Evolutionary conservation across 768 basidiomycete species (phyloP).

Genomic region (Boletus rubropictus): DNA sequence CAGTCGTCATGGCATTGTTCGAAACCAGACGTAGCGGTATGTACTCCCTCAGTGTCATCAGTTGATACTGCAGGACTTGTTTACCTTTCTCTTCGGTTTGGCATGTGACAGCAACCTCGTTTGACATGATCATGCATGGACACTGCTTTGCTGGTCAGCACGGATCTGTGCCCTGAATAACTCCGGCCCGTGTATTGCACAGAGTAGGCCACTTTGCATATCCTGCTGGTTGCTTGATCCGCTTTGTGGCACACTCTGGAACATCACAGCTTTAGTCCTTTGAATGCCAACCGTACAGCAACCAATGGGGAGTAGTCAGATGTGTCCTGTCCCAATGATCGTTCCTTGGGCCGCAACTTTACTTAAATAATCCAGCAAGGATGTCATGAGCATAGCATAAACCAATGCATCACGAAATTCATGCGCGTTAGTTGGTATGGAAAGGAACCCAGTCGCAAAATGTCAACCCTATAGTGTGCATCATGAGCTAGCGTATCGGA

Average conservation of each 20-base stretch:
- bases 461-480: too few relatives aligned
- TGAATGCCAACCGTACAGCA: slow-evolving; percentile 1
- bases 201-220: slow-evolving; percentile 7
- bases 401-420: neutral
- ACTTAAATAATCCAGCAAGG: neutral
- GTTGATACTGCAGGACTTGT: too few relatives aligned
- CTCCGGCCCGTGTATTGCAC: neutral
- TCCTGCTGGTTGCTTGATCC: slow-evolving; percentile 17
- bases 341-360: neutral
- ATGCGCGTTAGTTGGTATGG: too few relatives aligned
- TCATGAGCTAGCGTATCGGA: neutral
- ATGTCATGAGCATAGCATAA: neutral
- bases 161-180: neutral
- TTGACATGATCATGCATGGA: neutral
- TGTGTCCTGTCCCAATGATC: slow-evolving; percentile 5
- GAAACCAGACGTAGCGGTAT: too few relatives aligned
- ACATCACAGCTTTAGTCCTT: slow-evolving; percentile 20
- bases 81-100: neutral
- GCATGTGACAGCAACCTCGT: slow-evolving; percentile 15
- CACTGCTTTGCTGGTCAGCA: slow-evolving; percentile 1
- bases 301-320: slow-evolving; percentile 3
- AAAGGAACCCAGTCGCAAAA: neutral
- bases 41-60: too few relatives aligned
- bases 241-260: slow-evolving; percentile 30
- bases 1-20: too few relatives aligned